phyloP scores from a whole-genome alignment of 2,329 filamentous ascomycete genomes.

The Cladosporium sp. region DNA sequence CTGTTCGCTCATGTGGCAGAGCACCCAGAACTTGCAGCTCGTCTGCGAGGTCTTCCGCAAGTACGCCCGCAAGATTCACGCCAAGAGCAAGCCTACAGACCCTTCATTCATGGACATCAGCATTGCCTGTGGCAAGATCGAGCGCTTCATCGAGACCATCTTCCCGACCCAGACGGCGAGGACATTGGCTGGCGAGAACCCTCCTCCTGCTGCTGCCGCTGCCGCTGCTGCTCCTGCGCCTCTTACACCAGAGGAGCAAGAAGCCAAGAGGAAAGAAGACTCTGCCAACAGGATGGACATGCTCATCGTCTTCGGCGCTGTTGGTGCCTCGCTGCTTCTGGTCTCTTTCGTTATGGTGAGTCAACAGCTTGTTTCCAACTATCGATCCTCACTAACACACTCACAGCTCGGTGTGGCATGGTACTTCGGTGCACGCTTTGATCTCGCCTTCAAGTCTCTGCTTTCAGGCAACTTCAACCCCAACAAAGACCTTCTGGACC shows the following conservation, averaged over 20 bases:
- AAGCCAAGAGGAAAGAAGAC: constrained; percentile 54
- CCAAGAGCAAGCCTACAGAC: constrained; percentile 91
- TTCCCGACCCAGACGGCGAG: constrained; percentile 82
- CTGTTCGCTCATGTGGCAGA: constrained; percentile 87
- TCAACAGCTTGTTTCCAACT: constrained; percentile 20
- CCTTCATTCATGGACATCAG: constrained; percentile 92
- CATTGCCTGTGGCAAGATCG: constrained; percentile 86
- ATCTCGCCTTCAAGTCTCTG: constrained; percentile 54
- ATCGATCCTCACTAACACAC: constrained; percentile 16
- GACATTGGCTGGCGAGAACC: constrained; percentile 34
- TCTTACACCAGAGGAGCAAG: constrained; percentile 56
- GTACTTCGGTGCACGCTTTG: constrained; percentile 79
- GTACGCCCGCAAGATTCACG: constrained; percentile 78
- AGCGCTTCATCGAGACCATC: constrained; percentile 91
- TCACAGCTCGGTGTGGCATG: constrained; percentile 73
- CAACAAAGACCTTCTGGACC: neutral
- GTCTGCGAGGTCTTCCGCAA: constrained; percentile 79
- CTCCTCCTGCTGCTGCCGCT: constrained; percentile 50
- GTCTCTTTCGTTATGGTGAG: constrained; percentile 80
- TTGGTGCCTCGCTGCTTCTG: constrained; percentile 67
- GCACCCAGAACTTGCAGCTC: constrained; percentile 81
- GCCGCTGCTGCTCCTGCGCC: constrained; percentile 48
- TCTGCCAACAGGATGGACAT: constrained; percentile 56
- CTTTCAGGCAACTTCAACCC: constrained; percentile 16
- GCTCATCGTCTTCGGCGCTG: constrained; percentile 64